Evolutionary conservation across 2,329 filamentous ascomycete species (phyloP).

Genomic region (Geosmithia flava): DNA sequence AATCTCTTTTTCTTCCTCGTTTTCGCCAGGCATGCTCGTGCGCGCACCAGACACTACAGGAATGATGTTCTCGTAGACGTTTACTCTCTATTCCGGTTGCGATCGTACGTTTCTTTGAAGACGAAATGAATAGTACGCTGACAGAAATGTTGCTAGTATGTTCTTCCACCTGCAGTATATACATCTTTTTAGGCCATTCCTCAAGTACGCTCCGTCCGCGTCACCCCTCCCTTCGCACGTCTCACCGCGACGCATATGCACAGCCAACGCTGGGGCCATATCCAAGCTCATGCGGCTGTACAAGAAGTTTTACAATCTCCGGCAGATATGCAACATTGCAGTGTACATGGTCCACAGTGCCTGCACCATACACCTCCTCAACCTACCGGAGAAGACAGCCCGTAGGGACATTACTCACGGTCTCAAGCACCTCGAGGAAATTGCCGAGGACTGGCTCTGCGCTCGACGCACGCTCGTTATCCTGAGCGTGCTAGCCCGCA

Average conservation of each 20-base stretch:
- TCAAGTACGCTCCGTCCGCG: conserved; percentile 72
- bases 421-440: conserved; percentile 85
- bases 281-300: conserved; percentile 92
- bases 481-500: conserved; percentile 70
- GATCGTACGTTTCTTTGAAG: too few species aligned
- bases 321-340: conserved; percentile 91
- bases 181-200: conserved; percentile 86
- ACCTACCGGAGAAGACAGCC: conserved; percentile 84
- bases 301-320: conserved; percentile 79
- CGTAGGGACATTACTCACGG: conserved; percentile 83
- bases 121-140: too few species aligned
- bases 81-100: background rate
- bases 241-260: conserved; percentile 82
- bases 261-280: conserved; percentile 76
- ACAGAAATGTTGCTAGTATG: conserved; percentile 50
- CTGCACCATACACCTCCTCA: conserved; percentile 88
- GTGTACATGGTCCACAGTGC: conserved; percentile 94
- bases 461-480: conserved; percentile 77
- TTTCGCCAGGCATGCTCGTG: background rate
- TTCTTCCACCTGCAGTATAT: conserved; percentile 95
- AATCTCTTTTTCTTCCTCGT: too few species aligned
- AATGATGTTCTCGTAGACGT: background rate
- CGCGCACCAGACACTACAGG: background rate
- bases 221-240: conserved; percentile 80
- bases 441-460: conserved; percentile 88